These are phyloP conservation scores for Suhomyces sp. DNA, from an alignment of 805 yeast genomes.

Conservation along the genomic window DNA sequence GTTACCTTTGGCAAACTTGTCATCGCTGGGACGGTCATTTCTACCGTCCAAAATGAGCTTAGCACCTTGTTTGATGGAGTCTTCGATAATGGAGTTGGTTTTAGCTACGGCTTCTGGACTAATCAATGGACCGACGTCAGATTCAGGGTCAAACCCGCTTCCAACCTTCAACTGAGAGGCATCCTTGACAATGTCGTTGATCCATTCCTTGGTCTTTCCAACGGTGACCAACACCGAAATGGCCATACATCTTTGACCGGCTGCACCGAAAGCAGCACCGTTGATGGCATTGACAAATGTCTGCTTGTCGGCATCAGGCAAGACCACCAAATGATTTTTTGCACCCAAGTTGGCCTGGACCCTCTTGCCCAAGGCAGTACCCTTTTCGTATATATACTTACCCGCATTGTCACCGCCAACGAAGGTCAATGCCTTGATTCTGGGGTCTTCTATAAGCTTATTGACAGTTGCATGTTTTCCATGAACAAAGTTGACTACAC, in stretches of 20 bases:
- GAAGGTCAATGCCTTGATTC: constrained; percentile 73
- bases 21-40: constrained; percentile 37
- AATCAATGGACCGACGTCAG: constrained; percentile 73
- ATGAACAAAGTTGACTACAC: constrained; percentile 69
- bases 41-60: constrained; percentile 63
- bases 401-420: constrained; percentile 83
- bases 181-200: constrained; percentile 53
- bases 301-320: constrained; percentile 68
- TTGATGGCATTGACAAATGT: constrained; percentile 62
- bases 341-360: constrained; percentile 80
- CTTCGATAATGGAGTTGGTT: constrained; percentile 54
- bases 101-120: constrained; percentile 55
- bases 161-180: constrained; percentile 58
- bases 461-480: constrained; percentile 73
- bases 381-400: constrained; percentile 64
- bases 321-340: constrained; percentile 69
- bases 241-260: constrained; percentile 84
- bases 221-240: constrained; percentile 71
- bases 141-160: constrained; percentile 61
- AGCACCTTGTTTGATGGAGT: constrained; percentile 60
- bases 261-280: constrained; percentile 81
- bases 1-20: constrained; percentile 51
- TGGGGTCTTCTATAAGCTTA: constrained; percentile 65
- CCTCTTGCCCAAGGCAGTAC: constrained; percentile 66
- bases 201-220: constrained; percentile 63